Base-by-base conservation (phyloP, 306 rosid species). In the Cajanus cajan region DNA sequence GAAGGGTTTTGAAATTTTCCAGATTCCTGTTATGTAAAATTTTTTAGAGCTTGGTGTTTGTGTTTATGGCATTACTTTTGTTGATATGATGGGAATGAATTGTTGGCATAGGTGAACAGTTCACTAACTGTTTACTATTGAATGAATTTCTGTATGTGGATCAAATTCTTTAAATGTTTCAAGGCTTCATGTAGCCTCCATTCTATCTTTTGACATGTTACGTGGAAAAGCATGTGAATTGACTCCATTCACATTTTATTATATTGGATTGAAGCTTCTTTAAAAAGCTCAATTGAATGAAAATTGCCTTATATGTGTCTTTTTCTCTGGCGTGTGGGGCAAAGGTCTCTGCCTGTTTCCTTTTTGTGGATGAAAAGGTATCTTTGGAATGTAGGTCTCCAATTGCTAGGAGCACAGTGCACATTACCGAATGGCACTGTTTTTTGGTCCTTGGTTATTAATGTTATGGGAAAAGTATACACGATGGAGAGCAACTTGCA, bases 261-360 rank as follows among this genome's bases (percentile, higher is more conserved):
- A 14, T 70, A 69, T 57, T 47, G 43, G 22, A 8, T 4, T 61
- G 51, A 40, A 69, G 71, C 68, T 43, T 78, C 58, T 21, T 24
- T n/a, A 11, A 31, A 50, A 63, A 52, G 74, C 14, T 57, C 40
- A 68, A 13, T 39, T 0, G 13, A 14, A 63, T 34, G 44, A 14
- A 61, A 34, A 31, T 33, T 63, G 44, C 39, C 31, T 21, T 48
- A 47, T 36, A 37, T 9, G 21, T 68, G 85, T 80, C 76, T 80
- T 64, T 85, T 74, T 83, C 73, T 77, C 13, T 59, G 44, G 76
- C 68, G 47, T 75, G 36, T 65, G 79, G 73, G 52, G 67, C 51
- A 73, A 77, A 81, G 77, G 80, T 68, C 52, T 18, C 31, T 15
- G 57, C 76, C 66, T 85, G 77, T 80, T 87, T 33, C 43, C 70